Conservation (phyloP, 371 early-diverging fungal genomes). For the Smittium culicis region DNA sequence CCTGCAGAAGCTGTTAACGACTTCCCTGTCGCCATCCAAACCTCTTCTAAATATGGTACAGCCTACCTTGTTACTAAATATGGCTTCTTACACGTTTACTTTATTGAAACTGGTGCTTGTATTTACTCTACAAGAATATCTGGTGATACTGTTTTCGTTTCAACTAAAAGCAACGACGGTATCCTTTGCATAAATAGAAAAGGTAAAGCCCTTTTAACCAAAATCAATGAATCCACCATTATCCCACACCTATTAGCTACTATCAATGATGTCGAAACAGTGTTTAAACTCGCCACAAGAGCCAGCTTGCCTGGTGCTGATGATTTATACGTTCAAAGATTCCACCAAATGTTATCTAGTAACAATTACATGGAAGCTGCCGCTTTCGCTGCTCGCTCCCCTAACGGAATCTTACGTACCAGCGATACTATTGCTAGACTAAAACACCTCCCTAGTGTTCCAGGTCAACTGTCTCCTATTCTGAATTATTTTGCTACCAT, state of each 20-base stretch:
- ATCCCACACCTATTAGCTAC: slow-evolving; percentile 78
- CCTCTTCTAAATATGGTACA: slow-evolving; percentile 76
- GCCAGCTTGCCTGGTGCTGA: slow-evolving; percentile 92
- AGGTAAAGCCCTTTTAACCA: slow-evolving; percentile 91
- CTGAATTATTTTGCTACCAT: slow-evolving; percentile 93
- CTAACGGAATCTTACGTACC: slow-evolving; percentile 89
- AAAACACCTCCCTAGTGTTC: slow-evolving; percentile 61
- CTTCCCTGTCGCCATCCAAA: slow-evolving; percentile 95
- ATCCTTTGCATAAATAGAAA: slow-evolving; percentile 91
- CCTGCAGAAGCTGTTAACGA: slow-evolving; percentile 86
- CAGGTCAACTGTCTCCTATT: slow-evolving; percentile 82
- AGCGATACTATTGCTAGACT: slow-evolving; percentile 87
- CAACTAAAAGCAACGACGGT: slow-evolving; percentile 84
- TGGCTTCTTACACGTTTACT: slow-evolving; percentile 94
- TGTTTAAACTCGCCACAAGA: slow-evolving; percentile 75
- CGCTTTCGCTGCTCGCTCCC: slow-evolving; percentile 90
- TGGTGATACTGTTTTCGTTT: slow-evolving; percentile 92
- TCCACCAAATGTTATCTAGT: slow-evolving; percentile 64
- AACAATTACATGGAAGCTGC: slow-evolving; percentile 83
- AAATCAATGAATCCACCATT: slow-evolving; percentile 71
- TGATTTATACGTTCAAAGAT: slow-evolving; percentile 71
- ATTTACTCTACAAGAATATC: slow-evolving; percentile 94
- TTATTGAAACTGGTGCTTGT: slow-evolving; percentile 81
- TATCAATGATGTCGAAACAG: slow-evolving; percentile 76
- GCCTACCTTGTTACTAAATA: slow-evolving; percentile 91